These are phyloP conservation scores for Medicago lupulina DNA, from an alignment of 306 rosid genomes.

Conservation along the genomic window DNA sequence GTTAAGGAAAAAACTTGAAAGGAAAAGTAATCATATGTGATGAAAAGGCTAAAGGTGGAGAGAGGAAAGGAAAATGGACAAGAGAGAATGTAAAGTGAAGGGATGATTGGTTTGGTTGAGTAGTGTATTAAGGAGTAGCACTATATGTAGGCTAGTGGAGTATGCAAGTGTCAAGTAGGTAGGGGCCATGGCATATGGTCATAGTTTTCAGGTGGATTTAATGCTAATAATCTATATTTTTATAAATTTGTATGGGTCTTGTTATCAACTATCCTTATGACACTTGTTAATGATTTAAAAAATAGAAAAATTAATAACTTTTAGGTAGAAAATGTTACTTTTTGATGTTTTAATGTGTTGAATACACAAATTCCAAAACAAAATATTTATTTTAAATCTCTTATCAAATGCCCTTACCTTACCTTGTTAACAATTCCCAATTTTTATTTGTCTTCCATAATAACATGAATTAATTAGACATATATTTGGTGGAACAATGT, in stretches of 20 bases:
- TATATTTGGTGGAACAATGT: too few species aligned
- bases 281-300: too few species aligned
- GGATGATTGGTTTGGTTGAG: slow-evolving; percentile 32
- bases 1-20: slow-evolving; percentile 28
- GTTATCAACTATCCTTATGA: too few species aligned
- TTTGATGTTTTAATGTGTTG: too few species aligned
- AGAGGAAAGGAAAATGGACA: slow-evolving; percentile 17
- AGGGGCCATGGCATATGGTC: slow-evolving; percentile 57
- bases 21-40: slow-evolving; percentile 24
- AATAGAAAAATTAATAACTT: too few species aligned
- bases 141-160: slow-evolving; percentile 58
- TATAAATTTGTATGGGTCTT: too few species aligned
- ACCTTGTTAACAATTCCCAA: too few species aligned
- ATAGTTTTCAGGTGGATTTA: slow-evolving; percentile 24
- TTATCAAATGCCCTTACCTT: too few species aligned
- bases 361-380: too few species aligned
- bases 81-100: slow-evolving; percentile 34
- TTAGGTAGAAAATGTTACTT: too few species aligned
- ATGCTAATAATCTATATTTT: background rate
- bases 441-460: background rate
- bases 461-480: background rate
- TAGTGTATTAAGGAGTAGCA: slow-evolving; percentile 34
- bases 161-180: slow-evolving; percentile 49
- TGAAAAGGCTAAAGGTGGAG: slow-evolving; percentile 32
- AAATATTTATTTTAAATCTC: too few species aligned